Base-by-base conservation (phyloP, 148 eudicot genomes). In the Gaultheria prostrata region DNA sequence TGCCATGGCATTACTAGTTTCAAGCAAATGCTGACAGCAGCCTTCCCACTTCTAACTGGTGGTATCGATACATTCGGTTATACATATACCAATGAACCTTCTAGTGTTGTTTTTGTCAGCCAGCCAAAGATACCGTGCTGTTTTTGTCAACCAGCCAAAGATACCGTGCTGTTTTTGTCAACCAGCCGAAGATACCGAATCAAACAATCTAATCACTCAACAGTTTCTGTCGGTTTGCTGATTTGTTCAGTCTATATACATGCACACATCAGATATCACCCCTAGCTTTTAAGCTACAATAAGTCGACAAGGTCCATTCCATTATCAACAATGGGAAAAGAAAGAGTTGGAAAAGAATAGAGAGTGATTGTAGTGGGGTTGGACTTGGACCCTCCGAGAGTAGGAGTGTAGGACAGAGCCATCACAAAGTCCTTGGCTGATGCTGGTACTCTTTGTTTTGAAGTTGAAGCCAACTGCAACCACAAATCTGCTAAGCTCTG, bases 391-490 rank as follows among this genome's bases (percentile, higher is more conserved):
- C 69, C 79, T 90, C 15, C 90, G 87, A 12, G 89, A 86, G 79
- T 92, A 92, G 0, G 87, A 12, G 89, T 85, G 79, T 92, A 92
- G 0, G 90, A 89, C 35, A 94, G 87, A 33, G 86, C 92, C 98
- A 94, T 93, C 83, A 93, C 93, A 49, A 87, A 93, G 24, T 94
- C 95, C 92, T 91, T 92, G 32, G 95, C 97, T 2, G 97, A 91
- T 5, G 90, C 87, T 9, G 88, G 85, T 49, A 94, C 82, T 81
- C 84, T 59, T 21, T 59, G 87, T 73, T 91, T 88, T 9, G 90
- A 81, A 1, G 89, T 46, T 3, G 96, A 48, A 33, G 87, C 72
- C 74, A 89, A 84, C 79, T 80, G 89, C 63, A 93, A 88, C 95
- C 98, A 95, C 78, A 85, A 46, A 69, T 95, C 98, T 61, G 94